Percentiles rank a stretch among this genome's conserved stretches.
phyloP scores from a whole-genome alignment of 2,329 filamentous ascomycete genomes.

The Aureobasidium namibiae region DNA sequence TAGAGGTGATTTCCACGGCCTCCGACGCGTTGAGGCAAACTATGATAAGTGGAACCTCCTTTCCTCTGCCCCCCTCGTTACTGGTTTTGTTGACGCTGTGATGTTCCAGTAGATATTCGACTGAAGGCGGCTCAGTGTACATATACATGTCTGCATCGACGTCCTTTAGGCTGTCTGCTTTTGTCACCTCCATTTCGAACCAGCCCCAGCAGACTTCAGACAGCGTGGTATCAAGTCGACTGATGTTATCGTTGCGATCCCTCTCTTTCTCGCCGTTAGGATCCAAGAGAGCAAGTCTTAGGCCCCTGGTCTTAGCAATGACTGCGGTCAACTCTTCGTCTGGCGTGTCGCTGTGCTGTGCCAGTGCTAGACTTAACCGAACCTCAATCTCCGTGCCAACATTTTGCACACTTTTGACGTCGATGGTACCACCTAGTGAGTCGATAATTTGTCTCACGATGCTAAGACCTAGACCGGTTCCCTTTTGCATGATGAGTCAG shows the following conservation, averaged over 20 bases:
- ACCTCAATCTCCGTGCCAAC: conserved; percentile 39
- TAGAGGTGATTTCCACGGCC: conserved; percentile 18
- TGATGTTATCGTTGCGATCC: conserved; percentile 3
- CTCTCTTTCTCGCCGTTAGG: conserved; percentile 8
- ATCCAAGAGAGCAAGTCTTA: conserved; percentile 9
- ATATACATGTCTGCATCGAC: conserved; percentile 12
- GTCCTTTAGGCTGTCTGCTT: background rate
- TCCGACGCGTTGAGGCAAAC: conserved; percentile 29
- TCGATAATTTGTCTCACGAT: conserved; percentile 54
- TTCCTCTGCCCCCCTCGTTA: background rate
- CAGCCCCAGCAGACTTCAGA: conserved; percentile 13
- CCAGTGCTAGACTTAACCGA: background rate
- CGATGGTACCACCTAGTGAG: conserved; percentile 51
- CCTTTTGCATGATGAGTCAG: too few species aligned
- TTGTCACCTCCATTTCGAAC: conserved; percentile 14
- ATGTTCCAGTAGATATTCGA: conserved; percentile 12
- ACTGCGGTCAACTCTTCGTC: background rate
- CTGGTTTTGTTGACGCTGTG: background rate
- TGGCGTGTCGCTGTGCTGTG: background rate
- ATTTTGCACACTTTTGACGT: conserved; percentile 43
- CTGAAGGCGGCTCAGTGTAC: conserved; percentile 13
- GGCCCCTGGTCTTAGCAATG: conserved; percentile 2
- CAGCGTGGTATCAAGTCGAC: conserved; percentile 7
- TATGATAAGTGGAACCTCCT: conserved; percentile 25
- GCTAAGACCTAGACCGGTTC: conserved; percentile 57